Percentiles rank a stretch among this genome's conserved stretches.
These are phyloP conservation scores for Mycena rebaudengoi DNA, from an alignment of 768 basidiomycete genomes.

Conservation along the genomic window DNA sequence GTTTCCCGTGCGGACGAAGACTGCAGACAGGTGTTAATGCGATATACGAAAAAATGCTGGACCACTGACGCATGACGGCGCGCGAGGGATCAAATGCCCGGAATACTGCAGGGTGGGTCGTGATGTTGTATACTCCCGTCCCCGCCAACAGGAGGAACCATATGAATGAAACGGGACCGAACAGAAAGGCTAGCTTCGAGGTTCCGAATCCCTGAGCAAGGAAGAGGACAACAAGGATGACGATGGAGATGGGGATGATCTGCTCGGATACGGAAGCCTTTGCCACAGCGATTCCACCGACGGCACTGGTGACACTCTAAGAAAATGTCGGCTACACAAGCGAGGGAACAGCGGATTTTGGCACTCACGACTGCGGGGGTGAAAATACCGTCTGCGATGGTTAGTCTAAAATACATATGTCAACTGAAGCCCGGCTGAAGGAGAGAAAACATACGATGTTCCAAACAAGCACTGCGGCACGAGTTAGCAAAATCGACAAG, in stretches of 20 bases:
- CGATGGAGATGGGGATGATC: conserved; percentile 68
- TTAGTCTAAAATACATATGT: conserved; percentile 46
- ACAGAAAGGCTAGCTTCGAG: conserved; percentile 54
- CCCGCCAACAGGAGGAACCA: conserved; percentile 63
- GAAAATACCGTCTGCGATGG: conserved; percentile 73
- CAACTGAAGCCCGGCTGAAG: background rate
- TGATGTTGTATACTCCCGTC: conserved; percentile 68
- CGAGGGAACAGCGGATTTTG: background rate
- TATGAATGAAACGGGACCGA: conserved; percentile 65
- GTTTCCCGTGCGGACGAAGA: conserved; percentile 70
- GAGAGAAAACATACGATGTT: conserved; percentile 48
- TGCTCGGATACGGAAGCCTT: conserved; percentile 54
- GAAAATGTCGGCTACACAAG: too few species aligned
- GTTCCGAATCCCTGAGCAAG: conserved; percentile 69
- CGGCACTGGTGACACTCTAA: conserved; percentile 65
- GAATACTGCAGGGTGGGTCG: conserved; percentile 63
- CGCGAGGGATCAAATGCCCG: conserved; percentile 74
- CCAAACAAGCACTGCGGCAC: conserved; percentile 62
- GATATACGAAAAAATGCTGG: background rate
- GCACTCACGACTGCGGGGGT: conserved; percentile 66
- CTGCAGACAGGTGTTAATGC: conserved; percentile 35
- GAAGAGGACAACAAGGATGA: conserved; percentile 66
- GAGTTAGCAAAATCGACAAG: background rate
- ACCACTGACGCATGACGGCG: conserved; percentile 63
- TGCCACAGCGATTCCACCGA: conserved; percentile 73